Evolutionary conservation across 768 basidiomycete species (phyloP), one percentile per base, ranked within the genome.

Genomic region (Auriscalpium orientale): DNA sequence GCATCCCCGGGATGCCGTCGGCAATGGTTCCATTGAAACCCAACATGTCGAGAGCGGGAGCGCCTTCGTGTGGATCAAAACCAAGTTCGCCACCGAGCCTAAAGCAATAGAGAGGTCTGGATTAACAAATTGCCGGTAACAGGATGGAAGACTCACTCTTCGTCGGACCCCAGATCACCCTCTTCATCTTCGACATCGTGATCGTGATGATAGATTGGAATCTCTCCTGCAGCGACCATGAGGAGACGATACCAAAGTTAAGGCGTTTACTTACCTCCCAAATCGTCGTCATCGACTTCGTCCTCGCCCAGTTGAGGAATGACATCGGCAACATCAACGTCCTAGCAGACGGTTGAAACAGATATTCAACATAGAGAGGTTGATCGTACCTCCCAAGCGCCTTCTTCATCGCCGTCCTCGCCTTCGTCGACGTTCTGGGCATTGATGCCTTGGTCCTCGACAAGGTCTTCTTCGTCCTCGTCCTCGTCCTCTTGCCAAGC

Each of bases 401-500:
- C 71, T 51, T 74, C 76, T 9, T 68, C 74, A 16, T 67, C 66
- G 10, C 78, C 76, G 22, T 69, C 68, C 3, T 66, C 70, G 7
- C 66, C 69, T n/a, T 70, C 73, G 1, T 69, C 70, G 13, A 64
- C 68, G 44, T 72, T 65, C 43, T 65, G 67, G 9, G 76, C 73
- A 55, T 74, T 74, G 57, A 79, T 77, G 28, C 78, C 77, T 18
- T 77, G 83, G 58, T 75, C 77, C 1, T 78, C 70, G 6, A 73
- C 76, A 5, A 73, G 68, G 48, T 74, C 79, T 50, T 84, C 87
- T 44, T 84, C 85, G 36, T 85, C 82, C 0, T 84, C 85, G 34
- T 84, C 84, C n/a, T 84, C 85, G 33, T 76, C 79, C 57, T 79
- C 79, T 13, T 76, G 75, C 82, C 89, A 91, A 35, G 68, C 79